Evolutionary conservation across 1,284 basidiomycete species (phyloP), one percentile per base, ranked within the genome.

Genomic region (Fistulina hepatica): DNA sequence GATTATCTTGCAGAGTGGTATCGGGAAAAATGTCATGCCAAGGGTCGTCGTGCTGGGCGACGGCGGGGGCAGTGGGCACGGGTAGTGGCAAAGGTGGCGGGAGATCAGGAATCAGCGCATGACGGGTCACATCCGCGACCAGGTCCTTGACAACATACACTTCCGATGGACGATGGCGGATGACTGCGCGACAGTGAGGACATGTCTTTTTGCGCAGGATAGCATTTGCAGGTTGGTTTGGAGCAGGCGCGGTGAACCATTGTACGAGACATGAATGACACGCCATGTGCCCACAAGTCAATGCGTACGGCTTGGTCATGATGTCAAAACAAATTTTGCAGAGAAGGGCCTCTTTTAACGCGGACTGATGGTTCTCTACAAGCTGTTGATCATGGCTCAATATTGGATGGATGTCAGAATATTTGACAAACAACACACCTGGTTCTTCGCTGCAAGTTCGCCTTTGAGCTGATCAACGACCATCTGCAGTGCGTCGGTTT

Each of bases 241-340:
- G 13, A 44, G 54, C 38, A 41, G 26, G 49, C 11, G 68, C 64
- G 6, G 67, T 75, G 53, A 85, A 86, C 81, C 82, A 86, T 21
- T 62, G 62, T n/a, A 81, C 64, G 10, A 86, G 72, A 50, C 81
- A 85, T 20, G 55, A 51, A 43, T 82, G 67, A 50, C 81, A 86
- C 4, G 74, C 70, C 28, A 81, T 60, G 47, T 86, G 82, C 5
- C 83, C 81, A 43, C 81, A 86, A 0, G 82, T 79, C 12, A 85
- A 67, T 0, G 77, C 71, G 47, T 73, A 83, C 0, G 81, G 81
- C 45, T 71, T 71, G 51, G 78, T 63, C 54, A 85, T 64, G 16
- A 78, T 59, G 47, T 82, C 80, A 21, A 83, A 61, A 50, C 82
- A 85, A 40, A 85, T 76, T 53, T 82, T 76, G 46, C 81, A 85